Evolutionary conservation across 2,329 filamentous ascomycete genomes (phyloP).

Genomic region (Colletotrichum liaoningense): DNA sequence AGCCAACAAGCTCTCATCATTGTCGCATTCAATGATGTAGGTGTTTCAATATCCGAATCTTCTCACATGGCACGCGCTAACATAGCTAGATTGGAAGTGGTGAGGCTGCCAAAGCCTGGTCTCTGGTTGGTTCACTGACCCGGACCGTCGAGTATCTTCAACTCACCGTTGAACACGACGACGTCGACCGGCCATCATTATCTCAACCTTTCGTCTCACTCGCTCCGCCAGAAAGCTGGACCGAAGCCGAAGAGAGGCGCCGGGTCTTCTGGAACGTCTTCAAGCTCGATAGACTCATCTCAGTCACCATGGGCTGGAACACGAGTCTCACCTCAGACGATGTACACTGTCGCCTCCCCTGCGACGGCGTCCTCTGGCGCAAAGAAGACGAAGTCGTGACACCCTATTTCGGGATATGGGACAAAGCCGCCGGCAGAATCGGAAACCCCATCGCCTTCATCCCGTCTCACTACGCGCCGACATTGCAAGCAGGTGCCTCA

Average conservation of each 20-base stretch:
- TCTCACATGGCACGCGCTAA: neutral
- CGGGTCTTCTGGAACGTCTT: constrained; percentile 49
- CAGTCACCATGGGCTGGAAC: constrained; percentile 44
- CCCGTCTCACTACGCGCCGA: constrained; percentile 43
- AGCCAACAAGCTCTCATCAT: constrained; percentile 51
- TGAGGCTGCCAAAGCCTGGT: constrained; percentile 36
- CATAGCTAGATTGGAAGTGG: constrained; percentile 35
- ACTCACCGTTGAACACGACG: constrained; percentile 29
- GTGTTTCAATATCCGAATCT: neutral
- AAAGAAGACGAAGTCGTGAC: constrained; percentile 51
- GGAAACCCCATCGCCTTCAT: constrained; percentile 53
- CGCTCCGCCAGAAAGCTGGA: constrained; percentile 44
- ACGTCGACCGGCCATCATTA: constrained; percentile 13
- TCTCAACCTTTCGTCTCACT: constrained; percentile 42
- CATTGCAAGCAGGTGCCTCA: constrained; percentile 24
- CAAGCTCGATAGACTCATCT: constrained; percentile 43
- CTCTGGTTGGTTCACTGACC: constrained; percentile 35
- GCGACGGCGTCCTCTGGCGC: constrained; percentile 55
- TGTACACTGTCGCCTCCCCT: constrained; percentile 44
- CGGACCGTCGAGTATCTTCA: constrained; percentile 38
- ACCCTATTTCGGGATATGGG: constrained; percentile 58
- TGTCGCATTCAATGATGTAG: constrained; percentile 50
- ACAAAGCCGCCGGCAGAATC: constrained; percentile 50
- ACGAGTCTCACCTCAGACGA: constrained; percentile 47
- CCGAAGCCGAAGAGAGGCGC: constrained; percentile 45